phyloP scores from a whole-genome alignment of 345 rosid species.

The sweet orange (Citrus sinensis) region DVS_A1.0 CM039167.1:22641001-22641500 shows the following conservation, averaged over 20 bases:
- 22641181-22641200: slow-evolving; percentile 78
- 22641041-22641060: slow-evolving; percentile 60
- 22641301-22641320: not conserved
- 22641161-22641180: slow-evolving; percentile 64
- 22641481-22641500: slow-evolving; percentile 44
- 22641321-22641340: not conserved
- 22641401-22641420: slow-evolving; percentile 77
- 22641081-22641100: not conserved
- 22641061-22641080: not conserved
- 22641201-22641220: slow-evolving; percentile 69
- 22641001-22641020: slow-evolving; percentile 76
- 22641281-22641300: not conserved
- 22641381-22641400: slow-evolving; percentile 93
- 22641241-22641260: slow-evolving; percentile 40
- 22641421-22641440: slow-evolving; percentile 56
- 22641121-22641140: not conserved
- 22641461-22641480: slow-evolving; percentile 63
- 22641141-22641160: slow-evolving; percentile 27
- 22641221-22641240: slow-evolving; percentile 96
- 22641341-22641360: not conserved
- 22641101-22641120: not conserved
- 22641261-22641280: not conserved
- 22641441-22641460: slow-evolving; percentile 66
- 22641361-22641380: not conserved
- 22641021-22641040: slow-evolving; percentile 82